A percentile compares a stretch with the other conserved stretches of the same genome.
phyloP scores from a whole-genome alignment of 768 basidiomycete genomes.

The Mrakia blollopis region DNA sequence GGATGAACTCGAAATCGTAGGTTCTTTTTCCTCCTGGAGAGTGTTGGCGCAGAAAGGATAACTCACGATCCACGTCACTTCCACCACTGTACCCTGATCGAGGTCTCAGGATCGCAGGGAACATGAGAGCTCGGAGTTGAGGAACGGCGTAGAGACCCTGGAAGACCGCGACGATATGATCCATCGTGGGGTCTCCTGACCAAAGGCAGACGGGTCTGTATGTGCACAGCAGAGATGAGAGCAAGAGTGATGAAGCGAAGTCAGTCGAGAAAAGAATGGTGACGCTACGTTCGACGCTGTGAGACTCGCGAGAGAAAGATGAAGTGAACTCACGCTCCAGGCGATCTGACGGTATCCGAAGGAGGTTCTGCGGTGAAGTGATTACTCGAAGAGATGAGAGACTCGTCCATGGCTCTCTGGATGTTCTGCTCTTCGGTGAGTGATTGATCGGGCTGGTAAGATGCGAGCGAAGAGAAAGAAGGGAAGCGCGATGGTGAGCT shows the following conservation, averaged over 20 bases:
- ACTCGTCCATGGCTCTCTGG: neutral
- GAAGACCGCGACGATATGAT: neutral
- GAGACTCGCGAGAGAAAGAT: neutral
- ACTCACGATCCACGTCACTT: neutral
- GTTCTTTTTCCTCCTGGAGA: no score
- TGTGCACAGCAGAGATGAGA: no score
- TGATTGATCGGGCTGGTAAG: neutral
- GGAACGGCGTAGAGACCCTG: constrained; percentile 12
- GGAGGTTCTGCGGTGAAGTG: neutral
- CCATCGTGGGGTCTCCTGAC: neutral
- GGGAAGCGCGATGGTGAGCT: no score
- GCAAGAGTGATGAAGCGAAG: neutral
- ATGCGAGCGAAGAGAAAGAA: neutral
- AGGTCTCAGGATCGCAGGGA: neutral
- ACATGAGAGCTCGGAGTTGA: neutral
- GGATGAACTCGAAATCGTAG: no score
- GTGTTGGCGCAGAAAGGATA: neutral
- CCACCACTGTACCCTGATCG: no score
- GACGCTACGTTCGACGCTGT: no score
- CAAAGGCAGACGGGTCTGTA: constrained; percentile 1
- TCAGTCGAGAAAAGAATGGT: no score
- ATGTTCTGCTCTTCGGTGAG: neutral
- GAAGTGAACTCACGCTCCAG: neutral
- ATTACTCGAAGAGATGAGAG: neutral
- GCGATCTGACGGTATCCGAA: neutral